Percentiles rank a stretch among this genome's conserved stretches.
Evolutionary conservation across 371 early-diverging fungal species (phyloP).

Genomic region (Mortierella sp.): DNA sequence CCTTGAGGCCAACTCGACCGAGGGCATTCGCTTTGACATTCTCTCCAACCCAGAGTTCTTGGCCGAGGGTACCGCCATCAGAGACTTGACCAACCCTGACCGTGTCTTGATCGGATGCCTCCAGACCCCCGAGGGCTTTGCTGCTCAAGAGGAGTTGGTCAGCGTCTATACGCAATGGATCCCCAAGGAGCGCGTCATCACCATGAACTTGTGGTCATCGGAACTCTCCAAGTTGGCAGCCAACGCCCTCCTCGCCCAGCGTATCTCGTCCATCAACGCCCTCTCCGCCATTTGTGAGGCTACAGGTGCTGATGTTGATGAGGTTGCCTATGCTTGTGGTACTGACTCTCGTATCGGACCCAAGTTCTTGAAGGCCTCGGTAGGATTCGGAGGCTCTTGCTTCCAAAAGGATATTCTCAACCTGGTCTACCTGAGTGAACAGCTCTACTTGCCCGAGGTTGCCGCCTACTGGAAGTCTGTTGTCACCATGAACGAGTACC

Average conservation of each 20-base stretch:
- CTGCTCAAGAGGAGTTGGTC: conserved; percentile 81
- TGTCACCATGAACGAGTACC: conserved; percentile 92
- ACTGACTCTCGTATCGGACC: conserved; percentile 90
- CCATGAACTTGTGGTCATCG: conserved; percentile 94
- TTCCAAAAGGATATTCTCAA: conserved; percentile 97
- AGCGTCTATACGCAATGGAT: conserved; percentile 82
- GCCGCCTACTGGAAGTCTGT: conserved; percentile 96
- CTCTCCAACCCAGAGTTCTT: conserved; percentile 97
- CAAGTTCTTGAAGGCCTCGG: conserved; percentile 92
- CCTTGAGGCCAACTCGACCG: conserved; percentile 83
- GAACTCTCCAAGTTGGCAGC: conserved; percentile 95
- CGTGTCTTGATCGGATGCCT: conserved; percentile 93
- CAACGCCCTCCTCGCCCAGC: conserved; percentile 96
- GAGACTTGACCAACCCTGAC: conserved; percentile 89
- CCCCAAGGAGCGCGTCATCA: conserved; percentile 86
- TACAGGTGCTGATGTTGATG: conserved; percentile 95
- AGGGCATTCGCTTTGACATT: conserved; percentile 84
- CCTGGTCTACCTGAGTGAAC: conserved; percentile 87
- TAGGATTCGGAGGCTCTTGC: conserved; percentile 96
- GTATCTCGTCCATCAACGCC: conserved; percentile 95
- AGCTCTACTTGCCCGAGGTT: conserved; percentile 89
- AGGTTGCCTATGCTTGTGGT: conserved; percentile 93
- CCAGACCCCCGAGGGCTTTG: conserved; percentile 78
- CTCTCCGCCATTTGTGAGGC: conserved; percentile 94
- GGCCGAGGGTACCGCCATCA: conserved; percentile 94